Conservation (phyloP, 768 basidiomycete species). For the Tricholoma hemisulphureum region DNA sequence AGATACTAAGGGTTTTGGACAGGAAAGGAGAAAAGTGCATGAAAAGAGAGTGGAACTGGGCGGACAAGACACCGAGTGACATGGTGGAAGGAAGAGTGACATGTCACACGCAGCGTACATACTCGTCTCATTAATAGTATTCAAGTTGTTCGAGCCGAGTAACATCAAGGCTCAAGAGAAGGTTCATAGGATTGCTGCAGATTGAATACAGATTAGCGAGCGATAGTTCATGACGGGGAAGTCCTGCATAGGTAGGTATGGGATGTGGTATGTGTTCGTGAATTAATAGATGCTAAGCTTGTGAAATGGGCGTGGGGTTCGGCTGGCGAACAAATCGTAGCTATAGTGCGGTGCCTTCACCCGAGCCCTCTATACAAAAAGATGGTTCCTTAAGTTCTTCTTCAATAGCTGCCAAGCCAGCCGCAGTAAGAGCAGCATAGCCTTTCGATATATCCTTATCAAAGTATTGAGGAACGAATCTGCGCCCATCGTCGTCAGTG, state of each 20-base stretch:
- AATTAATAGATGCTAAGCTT: neutral
- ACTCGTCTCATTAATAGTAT: no score
- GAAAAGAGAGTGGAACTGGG: no score
- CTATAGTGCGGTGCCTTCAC: neutral
- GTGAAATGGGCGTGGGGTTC: neutral
- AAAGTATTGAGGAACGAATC: conserved; percentile 78
- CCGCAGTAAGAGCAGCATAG: conserved; percentile 62
- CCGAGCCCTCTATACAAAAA: conserved; percentile 29
- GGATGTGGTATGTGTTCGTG: neutral
- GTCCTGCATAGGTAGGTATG: neutral
- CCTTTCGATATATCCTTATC: conserved; percentile 67
- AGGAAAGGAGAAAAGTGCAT: no score
- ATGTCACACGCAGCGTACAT: no score
- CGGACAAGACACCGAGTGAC: no score
- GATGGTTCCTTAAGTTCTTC: conserved; percentile 57
- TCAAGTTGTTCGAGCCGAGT: no score
- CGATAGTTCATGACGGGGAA: neutral
- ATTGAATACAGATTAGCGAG: neutral
- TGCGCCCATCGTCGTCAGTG: conserved; percentile 19
- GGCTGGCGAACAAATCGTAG: neutral
- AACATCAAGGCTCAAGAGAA: no score
- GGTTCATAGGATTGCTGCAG: neutral
- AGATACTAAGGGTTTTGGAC: no score
- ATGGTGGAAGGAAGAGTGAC: no score
- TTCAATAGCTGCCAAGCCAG: conserved; percentile 69